Evolutionary conservation across 306 rosid genomes (phyloP).

Genomic region (Cucurbita moschata): DNA sequence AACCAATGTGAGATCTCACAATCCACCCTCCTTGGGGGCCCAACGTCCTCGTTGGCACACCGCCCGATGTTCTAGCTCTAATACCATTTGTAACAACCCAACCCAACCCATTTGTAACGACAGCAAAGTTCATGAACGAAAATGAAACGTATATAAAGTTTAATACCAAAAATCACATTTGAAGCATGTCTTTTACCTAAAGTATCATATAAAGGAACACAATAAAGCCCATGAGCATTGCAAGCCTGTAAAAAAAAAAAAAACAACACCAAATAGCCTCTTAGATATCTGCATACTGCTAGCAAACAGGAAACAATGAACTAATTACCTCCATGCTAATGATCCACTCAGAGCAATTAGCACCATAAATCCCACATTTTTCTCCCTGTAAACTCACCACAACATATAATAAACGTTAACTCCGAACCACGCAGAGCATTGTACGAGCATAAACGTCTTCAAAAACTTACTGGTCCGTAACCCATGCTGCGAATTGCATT

Average conservation of each 20-base stretch:
- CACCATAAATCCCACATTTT: conserved; percentile 86
- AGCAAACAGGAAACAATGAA: neutral
- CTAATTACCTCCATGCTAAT: conserved; percentile 77
- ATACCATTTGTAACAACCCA: too few species aligned
- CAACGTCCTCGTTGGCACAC: too few species aligned
- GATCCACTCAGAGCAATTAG: conserved; percentile 73
- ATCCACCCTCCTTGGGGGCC: too few species aligned
- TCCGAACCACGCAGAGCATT: neutral
- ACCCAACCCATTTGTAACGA: too few species aligned
- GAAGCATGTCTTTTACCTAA: conserved; percentile 35
- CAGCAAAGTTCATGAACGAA: neutral
- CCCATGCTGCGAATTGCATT: conserved; percentile 64
- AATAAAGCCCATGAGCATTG: conserved; percentile 88
- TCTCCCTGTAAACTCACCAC: conserved; percentile 39
- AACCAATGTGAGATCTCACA: too few species aligned
- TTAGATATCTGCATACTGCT: neutral
- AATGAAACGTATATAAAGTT: neutral
- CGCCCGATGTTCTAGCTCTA: too few species aligned
- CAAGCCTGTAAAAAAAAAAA: conserved; percentile 51
- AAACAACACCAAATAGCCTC: neutral
- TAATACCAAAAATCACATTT: neutral
- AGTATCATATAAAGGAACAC: conserved; percentile 91
- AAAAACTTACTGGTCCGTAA: conserved; percentile 43
- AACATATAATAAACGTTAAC: neutral
- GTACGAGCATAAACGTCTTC: neutral